Percentiles rank a stretch among this genome's conserved stretches.
These are phyloP conservation scores for Hanseniaspora jakobsenii DNA, from an alignment of 805 yeast species.

Conservation along the genomic window DNA sequence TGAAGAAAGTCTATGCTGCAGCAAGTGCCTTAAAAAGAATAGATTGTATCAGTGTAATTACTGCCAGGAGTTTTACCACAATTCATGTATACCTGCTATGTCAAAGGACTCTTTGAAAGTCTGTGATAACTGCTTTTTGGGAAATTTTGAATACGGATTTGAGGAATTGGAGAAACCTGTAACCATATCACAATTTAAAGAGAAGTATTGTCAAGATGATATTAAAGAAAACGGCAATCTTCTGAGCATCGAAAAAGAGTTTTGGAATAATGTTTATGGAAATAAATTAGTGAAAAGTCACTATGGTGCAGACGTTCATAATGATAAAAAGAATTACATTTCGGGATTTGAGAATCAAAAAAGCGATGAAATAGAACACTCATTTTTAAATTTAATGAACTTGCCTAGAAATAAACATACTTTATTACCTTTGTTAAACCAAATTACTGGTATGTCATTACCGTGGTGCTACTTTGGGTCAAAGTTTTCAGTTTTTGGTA, in stretches of 20 bases:
- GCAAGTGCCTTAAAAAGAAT: not conserved
- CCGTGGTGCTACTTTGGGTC: slow-evolving; percentile 95
- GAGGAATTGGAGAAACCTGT: slow-evolving; percentile 51
- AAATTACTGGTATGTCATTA: slow-evolving; percentile 83
- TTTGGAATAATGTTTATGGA: slow-evolving; percentile 48
- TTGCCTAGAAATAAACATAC: slow-evolving; percentile 63
- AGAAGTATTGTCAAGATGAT: slow-evolving; percentile 41
- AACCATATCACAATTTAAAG: slow-evolving; percentile 48
- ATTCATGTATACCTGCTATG: slow-evolving; percentile 5
- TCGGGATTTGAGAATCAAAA: slow-evolving; percentile 45
- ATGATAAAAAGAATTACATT: slow-evolving; percentile 24
- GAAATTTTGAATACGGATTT: slow-evolving; percentile 81
- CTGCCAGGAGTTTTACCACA: slow-evolving; percentile 13
- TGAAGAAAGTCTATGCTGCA: not conserved
- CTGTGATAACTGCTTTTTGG: slow-evolving; percentile 74
- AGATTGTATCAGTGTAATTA: slow-evolving; percentile 9
- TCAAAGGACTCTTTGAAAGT: slow-evolving; percentile 41
- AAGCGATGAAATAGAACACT: slow-evolving; percentile 32
- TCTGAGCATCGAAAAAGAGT: slow-evolving; percentile 44
- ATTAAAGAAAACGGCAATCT: slow-evolving; percentile 31
- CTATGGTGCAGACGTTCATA: slow-evolving; percentile 80
- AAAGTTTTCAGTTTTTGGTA: slow-evolving; percentile 80
- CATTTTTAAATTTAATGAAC: slow-evolving; percentile 66
- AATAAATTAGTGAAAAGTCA: slow-evolving; percentile 46
- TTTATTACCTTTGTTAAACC: slow-evolving; percentile 49